Conservation (phyloP, 1,284 basidiomycete genomes). For the Prillingera fragicola region DNA sequence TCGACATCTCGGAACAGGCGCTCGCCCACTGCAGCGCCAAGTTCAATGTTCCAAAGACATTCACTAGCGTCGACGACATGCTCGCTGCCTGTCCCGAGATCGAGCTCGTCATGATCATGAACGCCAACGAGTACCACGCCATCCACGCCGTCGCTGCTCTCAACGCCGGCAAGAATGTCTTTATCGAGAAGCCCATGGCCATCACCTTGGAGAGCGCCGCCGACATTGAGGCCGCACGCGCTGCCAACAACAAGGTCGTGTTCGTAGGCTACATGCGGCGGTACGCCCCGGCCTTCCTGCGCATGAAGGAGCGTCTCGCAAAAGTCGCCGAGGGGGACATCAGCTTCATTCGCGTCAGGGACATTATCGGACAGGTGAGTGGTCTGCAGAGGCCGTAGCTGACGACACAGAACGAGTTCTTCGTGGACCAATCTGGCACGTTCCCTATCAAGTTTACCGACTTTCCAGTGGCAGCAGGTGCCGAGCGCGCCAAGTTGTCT, state of each 20-base stretch:
- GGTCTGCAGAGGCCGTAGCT: neutral
- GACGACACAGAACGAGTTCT: conserved; percentile 38
- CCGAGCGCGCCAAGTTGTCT: conserved; percentile 22
- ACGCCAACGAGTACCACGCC: conserved; percentile 13
- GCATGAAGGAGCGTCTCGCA: conserved; percentile 40
- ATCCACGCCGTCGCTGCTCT: conserved; percentile 25
- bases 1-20: conserved; percentile 21
- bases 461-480: conserved; percentile 20
- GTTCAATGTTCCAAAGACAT: conserved; percentile 16
- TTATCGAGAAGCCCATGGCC: conserved; percentile 47
- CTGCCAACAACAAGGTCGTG: conserved; percentile 28
- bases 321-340: conserved; percentile 38
- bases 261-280: conserved; percentile 48
- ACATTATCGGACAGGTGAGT: conserved; percentile 47
- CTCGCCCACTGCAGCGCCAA: conserved; percentile 19
- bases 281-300: conserved; percentile 39
- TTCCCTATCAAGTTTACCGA: conserved; percentile 37
- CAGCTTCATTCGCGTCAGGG: conserved; percentile 41
- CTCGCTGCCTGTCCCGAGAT: conserved; percentile 17
- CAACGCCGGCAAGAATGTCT: conserved; percentile 34
- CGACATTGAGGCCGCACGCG: conserved; percentile 31
- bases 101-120: conserved; percentile 24
- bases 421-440: conserved; percentile 44
- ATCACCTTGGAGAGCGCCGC: conserved; percentile 34
- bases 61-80: conserved; percentile 16